phyloP scores from a whole-genome alignment of 2,329 filamentous ascomycete species.

The Lachnellula cervina region DNA sequence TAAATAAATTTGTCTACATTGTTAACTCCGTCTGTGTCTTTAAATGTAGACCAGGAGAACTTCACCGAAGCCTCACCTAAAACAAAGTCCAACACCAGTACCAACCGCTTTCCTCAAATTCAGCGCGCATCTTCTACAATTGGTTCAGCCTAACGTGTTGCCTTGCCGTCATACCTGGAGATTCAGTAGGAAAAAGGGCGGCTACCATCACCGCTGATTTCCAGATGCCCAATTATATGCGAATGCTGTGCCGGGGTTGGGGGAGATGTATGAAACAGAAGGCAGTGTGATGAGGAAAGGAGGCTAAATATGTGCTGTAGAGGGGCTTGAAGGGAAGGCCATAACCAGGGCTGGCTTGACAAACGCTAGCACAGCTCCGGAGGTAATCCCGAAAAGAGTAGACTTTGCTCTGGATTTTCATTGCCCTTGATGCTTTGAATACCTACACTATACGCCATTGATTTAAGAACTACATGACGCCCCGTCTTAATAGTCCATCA shows the following conservation, averaged over 20 bases:
- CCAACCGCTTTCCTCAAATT: neutral
- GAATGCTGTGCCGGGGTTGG: conserved; percentile 1
- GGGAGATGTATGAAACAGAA: conserved; percentile 6
- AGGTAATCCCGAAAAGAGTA: neutral
- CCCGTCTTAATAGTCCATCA: conserved; percentile 5
- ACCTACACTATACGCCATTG: conserved; percentile 21
- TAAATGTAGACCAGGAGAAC: neutral
- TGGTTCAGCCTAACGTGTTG: conserved; percentile 2
- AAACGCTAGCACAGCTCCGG: no score
- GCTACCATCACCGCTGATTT: conserved; percentile 3
- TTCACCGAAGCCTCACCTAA: neutral
- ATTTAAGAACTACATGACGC: conserved; percentile 10
- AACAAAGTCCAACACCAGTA: neutral
- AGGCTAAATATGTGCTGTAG: neutral
- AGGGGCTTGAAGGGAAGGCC: no score
- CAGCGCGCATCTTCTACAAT: conserved; percentile 4
- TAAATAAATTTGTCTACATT: neutral
- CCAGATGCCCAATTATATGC: conserved; percentile 5
- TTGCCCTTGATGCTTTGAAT: conserved; percentile 21
- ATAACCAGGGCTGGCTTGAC: no score
- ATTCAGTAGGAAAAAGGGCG: conserved; percentile 1
- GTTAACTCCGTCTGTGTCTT: neutral
- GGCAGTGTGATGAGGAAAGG: conserved; percentile 5
- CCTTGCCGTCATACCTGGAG: conserved; percentile 2
- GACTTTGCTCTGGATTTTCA: conserved; percentile 19